Evolutionary conservation across 176 grass and related monocot genomes (phyloP).

Genomic region (Carex kokanica): DNA sequence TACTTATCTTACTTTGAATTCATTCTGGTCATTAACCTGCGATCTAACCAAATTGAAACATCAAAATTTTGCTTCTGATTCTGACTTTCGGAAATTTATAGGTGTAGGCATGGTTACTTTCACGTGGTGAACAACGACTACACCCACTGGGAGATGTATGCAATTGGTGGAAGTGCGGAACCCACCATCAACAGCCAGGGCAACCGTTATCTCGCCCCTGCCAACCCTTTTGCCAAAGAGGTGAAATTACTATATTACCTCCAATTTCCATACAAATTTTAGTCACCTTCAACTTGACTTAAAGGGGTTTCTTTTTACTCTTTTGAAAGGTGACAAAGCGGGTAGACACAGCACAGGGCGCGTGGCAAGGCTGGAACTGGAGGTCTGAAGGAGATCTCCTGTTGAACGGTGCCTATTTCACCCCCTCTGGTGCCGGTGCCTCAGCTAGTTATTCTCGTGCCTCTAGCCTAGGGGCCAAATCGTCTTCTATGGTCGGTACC

Average conservation of each 20-base stretch:
- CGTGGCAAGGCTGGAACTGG: conserved; percentile 50
- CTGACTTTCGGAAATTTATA: background rate
- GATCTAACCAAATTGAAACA: background rate
- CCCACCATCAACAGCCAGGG: conserved; percentile 49
- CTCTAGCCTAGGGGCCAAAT: conserved; percentile 28
- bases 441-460: conserved; percentile 30
- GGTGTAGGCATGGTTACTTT: conserved; percentile 46
- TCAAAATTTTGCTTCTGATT: background rate
- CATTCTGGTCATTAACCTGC: background rate
- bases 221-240: conserved; percentile 38
- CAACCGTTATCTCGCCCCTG: conserved; percentile 40
- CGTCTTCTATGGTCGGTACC: conserved; percentile 24
- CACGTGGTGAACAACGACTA: conserved; percentile 63
- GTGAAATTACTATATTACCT: background rate
- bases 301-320: background rate
- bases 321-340: conserved; percentile 47
- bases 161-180: conserved; percentile 40
- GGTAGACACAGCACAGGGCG: background rate
- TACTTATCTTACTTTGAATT: background rate
- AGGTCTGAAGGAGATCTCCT: conserved; percentile 45
- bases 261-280: background rate
- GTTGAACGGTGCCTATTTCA: conserved; percentile 53
- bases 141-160: conserved; percentile 41
- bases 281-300: background rate
- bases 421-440: conserved; percentile 31